These are phyloP conservation scores for Scolecobasidium constrictum DNA, from an alignment of 2,329 filamentous ascomycete genomes.

Conservation along the genomic window DNA sequence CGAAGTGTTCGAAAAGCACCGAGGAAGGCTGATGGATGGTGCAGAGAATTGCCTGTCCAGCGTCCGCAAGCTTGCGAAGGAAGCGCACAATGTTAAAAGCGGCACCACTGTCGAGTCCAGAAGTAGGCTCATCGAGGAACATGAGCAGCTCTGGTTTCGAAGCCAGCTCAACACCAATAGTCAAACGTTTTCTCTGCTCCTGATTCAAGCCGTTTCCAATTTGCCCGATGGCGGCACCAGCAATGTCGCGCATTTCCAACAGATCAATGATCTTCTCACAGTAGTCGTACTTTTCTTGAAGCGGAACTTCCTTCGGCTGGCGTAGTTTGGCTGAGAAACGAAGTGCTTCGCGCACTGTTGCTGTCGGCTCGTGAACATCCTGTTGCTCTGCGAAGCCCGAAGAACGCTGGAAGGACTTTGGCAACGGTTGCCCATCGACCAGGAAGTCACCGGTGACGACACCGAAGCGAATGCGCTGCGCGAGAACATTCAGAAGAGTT, in stretches of 20 bases:
- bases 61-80: constrained; percentile 53
- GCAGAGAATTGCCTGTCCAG: constrained; percentile 56
- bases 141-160: constrained; percentile 49
- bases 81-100: constrained; percentile 57
- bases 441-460: constrained; percentile 34
- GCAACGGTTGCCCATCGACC: constrained; percentile 30
- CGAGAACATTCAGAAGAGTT: constrained; percentile 27
- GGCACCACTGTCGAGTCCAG: constrained; percentile 56
- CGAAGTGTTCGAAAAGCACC: constrained; percentile 55
- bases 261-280: constrained; percentile 53
- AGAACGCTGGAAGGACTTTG: constrained; percentile 34
- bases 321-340: constrained; percentile 55
- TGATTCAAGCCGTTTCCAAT: constrained; percentile 42
- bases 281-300: constrained; percentile 55
- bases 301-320: constrained; percentile 45
- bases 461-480: constrained; percentile 34
- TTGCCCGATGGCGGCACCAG: constrained; percentile 52
- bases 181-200: constrained; percentile 43
- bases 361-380: constrained; percentile 55
- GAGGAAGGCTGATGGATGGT: constrained; percentile 64
- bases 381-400: constrained; percentile 51
- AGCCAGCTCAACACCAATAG: constrained; percentile 46
- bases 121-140: constrained; percentile 53
- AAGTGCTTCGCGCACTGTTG: constrained; percentile 56
- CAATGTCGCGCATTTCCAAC: constrained; percentile 57